Evolutionary conservation across 2,329 filamentous ascomycete genomes (phyloP), one percentile per base, ranked within the genome.

Genomic region (Escovopsis sp.): DNA sequence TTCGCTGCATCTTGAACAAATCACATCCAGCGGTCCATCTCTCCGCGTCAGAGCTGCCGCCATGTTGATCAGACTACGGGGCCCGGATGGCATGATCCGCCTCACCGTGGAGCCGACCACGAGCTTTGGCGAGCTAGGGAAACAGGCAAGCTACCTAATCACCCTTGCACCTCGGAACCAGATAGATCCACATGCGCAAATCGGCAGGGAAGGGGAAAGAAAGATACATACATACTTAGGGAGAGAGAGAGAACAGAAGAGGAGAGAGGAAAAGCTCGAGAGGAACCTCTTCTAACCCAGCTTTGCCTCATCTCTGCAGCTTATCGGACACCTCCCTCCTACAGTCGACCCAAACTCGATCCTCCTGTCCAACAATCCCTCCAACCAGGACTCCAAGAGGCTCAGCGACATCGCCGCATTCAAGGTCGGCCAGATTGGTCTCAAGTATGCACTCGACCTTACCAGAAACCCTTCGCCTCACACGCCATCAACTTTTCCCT

Each of bases 41-140:
- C 11, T 11, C 11, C 21, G 21, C 9, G 21, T 25, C 21, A 11
- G 8, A 11, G 11, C 21, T 11, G 21, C 52, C 53, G 61, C 53
- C 44, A 94, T 94, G 76, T 69, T 94, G 51, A 66, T 94, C 38
- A 76, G 87, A 57, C 82, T 94, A 47, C 79, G 87, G 50, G 86
- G 86, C 54, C 85, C 83, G 44, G 86, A 94, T 63, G 90, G 90
- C 63, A 90, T 90, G 68, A 79, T 87, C 58, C 80, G 90, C 47
- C 66, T 96, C 49, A 82, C 69, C 35, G 72, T 92, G 46, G 77
- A 87, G 47, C 72, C 78, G 34, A 68, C 70, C 29, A 76, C 82
- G 43, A 76, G 77, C 1, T 94, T 96, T 54, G 64, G 61, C 29
- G 61, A 72, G n/a, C 60, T 79, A 29, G 69, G 66, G 23, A 53